Conservation (phyloP, 2,329 filamentous ascomycete species). For the Aureobasidium namibiae region DNA sequence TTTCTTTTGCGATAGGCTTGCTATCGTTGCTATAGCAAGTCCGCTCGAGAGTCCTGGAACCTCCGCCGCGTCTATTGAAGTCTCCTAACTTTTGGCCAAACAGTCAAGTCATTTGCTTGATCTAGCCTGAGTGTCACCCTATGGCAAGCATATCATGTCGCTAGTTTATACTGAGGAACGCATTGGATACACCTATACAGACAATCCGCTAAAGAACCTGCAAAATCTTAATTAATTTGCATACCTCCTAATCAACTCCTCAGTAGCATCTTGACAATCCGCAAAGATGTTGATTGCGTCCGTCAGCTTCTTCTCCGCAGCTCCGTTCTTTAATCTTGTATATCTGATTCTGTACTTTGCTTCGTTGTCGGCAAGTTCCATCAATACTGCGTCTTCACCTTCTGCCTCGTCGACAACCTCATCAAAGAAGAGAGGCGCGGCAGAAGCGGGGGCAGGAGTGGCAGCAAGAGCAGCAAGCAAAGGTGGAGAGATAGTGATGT, state of each 20-base stretch:
- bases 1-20: neutral
- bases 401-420: neutral
- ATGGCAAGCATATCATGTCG: too few relatives aligned
- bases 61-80: too few relatives aligned
- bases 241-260: neutral
- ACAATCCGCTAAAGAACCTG: too few relatives aligned
- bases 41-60: neutral
- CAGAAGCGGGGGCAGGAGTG: neutral
- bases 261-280: constrained; percentile 11
- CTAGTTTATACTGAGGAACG: too few relatives aligned
- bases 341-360: constrained; percentile 3
- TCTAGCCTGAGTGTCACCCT: too few relatives aligned
- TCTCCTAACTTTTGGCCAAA: too few relatives aligned
- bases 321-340: neutral
- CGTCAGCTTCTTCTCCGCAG: constrained; percentile 12
- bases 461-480: constrained; percentile 34
- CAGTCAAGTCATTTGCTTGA: too few relatives aligned
- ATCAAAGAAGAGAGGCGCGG: neutral
- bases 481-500: constrained; percentile 51
- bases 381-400: neutral
- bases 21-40: neutral
- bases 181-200: too few relatives aligned
- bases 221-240: neutral
- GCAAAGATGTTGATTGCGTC: constrained; percentile 16
- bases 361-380: neutral